These are phyloP conservation scores for Trichophyton rubrum DNA, from an alignment of 2,329 filamentous ascomycete species.

Conservation along the genomic window DNA sequence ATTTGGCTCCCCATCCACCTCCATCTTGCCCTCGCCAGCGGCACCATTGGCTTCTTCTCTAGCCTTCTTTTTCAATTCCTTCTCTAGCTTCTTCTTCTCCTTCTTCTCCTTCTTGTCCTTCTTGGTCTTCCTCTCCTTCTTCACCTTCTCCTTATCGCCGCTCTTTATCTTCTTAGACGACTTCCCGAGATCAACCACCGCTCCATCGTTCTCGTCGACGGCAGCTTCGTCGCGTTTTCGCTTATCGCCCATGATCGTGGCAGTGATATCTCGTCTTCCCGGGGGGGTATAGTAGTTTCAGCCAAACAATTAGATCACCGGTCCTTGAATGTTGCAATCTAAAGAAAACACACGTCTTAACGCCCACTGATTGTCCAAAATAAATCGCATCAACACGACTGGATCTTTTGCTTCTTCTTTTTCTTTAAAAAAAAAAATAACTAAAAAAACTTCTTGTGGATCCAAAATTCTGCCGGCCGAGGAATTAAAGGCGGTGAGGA, in stretches of 20 bases:
- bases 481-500: neutral
- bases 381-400: neutral
- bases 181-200: conserved; percentile 7
- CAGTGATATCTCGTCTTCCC: neutral
- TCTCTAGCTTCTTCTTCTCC: conserved; percentile 13
- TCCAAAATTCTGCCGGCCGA: conserved; percentile 2
- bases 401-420: neutral
- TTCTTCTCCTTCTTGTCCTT: conserved; percentile 12
- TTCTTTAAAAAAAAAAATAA: neutral
- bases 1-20: neutral
- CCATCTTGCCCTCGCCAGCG: neutral
- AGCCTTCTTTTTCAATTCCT: conserved; percentile 13
- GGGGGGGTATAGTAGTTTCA: neutral
- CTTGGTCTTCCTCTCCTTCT: conserved; percentile 15
- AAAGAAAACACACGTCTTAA: neutral
- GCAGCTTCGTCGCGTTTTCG: conserved; percentile 11
- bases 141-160: conserved; percentile 7
- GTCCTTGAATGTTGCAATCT: neutral
- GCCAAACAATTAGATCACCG: neutral
- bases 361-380: neutral
- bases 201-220: conserved; percentile 10
- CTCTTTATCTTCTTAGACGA: conserved; percentile 12
- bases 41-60: conserved; percentile 7
- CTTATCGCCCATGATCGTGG: conserved; percentile 14
- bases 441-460: neutral